Conservation (phyloP, 805 yeast genomes). For the Maudiozyma pseudohumilis region DNA sequence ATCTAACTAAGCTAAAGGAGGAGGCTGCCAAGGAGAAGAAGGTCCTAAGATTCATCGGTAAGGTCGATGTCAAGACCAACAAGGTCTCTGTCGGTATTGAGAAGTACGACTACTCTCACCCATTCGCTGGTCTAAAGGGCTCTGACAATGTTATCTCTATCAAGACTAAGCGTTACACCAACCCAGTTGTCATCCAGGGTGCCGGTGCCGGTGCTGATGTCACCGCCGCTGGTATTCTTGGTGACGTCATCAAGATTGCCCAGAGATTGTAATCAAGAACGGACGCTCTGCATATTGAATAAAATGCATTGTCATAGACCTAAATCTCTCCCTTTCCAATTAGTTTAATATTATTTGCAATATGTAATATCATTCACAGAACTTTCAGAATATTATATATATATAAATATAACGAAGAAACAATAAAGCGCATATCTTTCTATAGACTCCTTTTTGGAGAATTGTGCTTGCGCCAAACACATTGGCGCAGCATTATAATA, state of each 20-base stretch:
- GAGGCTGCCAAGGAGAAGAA: slow-evolving; percentile 76
- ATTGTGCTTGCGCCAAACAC: no score
- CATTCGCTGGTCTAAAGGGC: slow-evolving; percentile 91
- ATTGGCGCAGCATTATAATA: no score
- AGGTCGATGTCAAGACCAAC: slow-evolving; percentile 64
- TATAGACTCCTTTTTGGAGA: no score
- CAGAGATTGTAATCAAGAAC: slow-evolving; percentile 58
- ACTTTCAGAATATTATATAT: not conserved
- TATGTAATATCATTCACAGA: no score
- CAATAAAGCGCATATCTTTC: no score
- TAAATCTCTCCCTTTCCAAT: no score
- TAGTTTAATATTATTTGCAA: no score
- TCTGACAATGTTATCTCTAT: slow-evolving; percentile 93
- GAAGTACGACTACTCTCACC: slow-evolving; percentile 80
- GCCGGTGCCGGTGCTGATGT: slow-evolving; percentile 87
- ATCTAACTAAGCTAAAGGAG: slow-evolving; percentile 64
- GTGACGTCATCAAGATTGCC: slow-evolving; percentile 86
- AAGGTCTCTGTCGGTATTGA: slow-evolving; percentile 78
- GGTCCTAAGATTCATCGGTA: slow-evolving; percentile 90
- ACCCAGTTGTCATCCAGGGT: slow-evolving; percentile 93
- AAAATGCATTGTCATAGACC: no score
- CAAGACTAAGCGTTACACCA: slow-evolving; percentile 82
- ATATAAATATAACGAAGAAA: no score
- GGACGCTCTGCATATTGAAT: no score
- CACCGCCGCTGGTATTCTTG: slow-evolving; percentile 83